Base-by-base conservation (phyloP, 2,329 filamentous ascomycete genomes). In the Stachybotrys echinatus region DNA sequence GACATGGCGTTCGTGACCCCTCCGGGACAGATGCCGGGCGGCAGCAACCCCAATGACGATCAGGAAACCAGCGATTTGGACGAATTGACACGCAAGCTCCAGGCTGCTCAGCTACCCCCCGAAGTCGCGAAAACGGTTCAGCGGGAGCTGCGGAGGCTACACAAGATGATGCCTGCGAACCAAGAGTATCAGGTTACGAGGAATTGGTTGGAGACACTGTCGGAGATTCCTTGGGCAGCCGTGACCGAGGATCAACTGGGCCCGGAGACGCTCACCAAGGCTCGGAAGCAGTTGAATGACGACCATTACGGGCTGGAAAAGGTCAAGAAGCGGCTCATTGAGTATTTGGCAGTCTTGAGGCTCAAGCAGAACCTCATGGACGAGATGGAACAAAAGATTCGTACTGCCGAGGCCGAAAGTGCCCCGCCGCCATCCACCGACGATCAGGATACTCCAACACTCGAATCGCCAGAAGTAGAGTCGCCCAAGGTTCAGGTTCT, bases 291-390 rank as follows among this genome's bases (percentile, higher is more conserved):
- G 67, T 80, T 99, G 6, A 91, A 99, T 61, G 86, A 95, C 55
- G 94, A 99, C 63, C 94, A 99, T 67, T 97, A 97, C 59, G 94
- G 94, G 0, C 75, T 99, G 14, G 91, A 97, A 54, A 95, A 92
- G 69, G 92, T 99, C 63, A 99, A 99, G 81, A 96, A 96, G 78
- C 81, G 94, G 42, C 71, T 99, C 20, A 79, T 99, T 5, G 95
- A 97, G 67, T 99, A 99, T 64, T 77, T 99, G 42, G 95, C 94
- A 3, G 94, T 99, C n/a, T 76, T 99, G 48, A 88, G 94, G 58
- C 78, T 99, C 50, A 99, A 97, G 76, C 92, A 96, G 65, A 85
- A 88, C 20, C 85, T 92, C 54, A 96, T 97, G 56, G 80, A 87
- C 48, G 86, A 89, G 48, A 76, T 96, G 18, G 88, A 96, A 48